phyloP scores from a whole-genome alignment of 805 yeast genomes.

The Candida yuanshanica region DNA sequence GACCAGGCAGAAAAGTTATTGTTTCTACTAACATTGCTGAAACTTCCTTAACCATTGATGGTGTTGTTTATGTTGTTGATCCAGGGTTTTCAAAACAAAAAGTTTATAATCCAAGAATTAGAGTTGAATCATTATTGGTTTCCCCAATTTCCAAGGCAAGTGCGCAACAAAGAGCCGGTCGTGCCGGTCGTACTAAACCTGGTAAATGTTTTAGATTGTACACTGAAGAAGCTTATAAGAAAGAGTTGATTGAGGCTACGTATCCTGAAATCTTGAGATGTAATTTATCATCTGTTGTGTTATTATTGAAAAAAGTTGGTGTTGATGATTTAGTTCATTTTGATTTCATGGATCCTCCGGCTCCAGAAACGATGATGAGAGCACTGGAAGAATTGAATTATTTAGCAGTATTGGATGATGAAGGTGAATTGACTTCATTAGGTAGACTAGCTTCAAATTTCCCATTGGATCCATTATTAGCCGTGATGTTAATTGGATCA shows the following conservation, averaged over 20 bases:
- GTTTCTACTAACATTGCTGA: constrained; percentile 95
- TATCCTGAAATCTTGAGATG: constrained; percentile 93
- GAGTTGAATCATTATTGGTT: constrained; percentile 90
- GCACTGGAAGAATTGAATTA: constrained; percentile 94
- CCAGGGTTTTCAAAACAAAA: constrained; percentile 97
- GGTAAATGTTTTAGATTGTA: constrained; percentile 96
- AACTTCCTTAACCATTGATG: constrained; percentile 95
- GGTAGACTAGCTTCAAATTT: constrained; percentile 90
- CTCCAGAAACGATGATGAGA: constrained; percentile 99
- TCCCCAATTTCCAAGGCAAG: constrained; percentile 96
- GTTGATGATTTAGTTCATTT: constrained; percentile 94
- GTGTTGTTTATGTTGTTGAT: constrained; percentile 94
- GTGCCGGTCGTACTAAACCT: constrained; percentile 99
- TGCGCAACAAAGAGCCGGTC: constrained; percentile 98
- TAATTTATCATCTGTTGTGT: constrained; percentile 84
- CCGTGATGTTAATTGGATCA: constrained; percentile 86
- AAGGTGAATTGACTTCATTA: constrained; percentile 82
- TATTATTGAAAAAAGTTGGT: constrained; percentile 90
- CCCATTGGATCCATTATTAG: constrained; percentile 94
- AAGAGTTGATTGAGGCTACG: constrained; percentile 90
- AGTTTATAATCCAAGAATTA: constrained; percentile 91
- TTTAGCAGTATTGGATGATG: constrained; percentile 83
- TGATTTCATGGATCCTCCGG: constrained; percentile 99
- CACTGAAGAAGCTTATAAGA: constrained; percentile 94
- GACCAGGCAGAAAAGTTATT: constrained; percentile 93